Evolutionary conservation across 2,329 filamentous ascomycete species (phyloP), one percentile per base, ranked within the genome.

Genomic region (Alternaria triticina): DNA sequence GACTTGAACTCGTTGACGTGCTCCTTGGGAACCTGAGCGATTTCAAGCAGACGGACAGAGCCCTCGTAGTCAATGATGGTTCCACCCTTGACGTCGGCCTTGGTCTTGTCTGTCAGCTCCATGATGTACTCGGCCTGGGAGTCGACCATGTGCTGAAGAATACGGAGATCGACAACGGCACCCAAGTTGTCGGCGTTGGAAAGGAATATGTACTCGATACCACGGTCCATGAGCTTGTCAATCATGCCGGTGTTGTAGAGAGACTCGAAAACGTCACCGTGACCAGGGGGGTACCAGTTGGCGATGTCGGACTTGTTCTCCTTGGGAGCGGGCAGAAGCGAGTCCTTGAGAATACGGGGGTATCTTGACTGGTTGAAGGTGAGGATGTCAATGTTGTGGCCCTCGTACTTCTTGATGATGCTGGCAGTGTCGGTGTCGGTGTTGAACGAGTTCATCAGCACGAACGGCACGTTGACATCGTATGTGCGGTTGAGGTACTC

Each of bases 391-490:
- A 99, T 96, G 82, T 97, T 97, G 89, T 99, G 96, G 70, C 96
- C 96, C 86, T 99, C 95, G 85, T 98, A 99, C 87, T 99, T 99
- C 90, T 99, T 99, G 87, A 99, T 99, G 84, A 99, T 99, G 83
- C 93, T 94, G 68, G 94, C 94, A 55, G 96, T 99, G 80, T 99
- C 96, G 77, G 95, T 89, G 82, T 99, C 94, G 81, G 96, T 99
- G 89, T 99, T 99, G 92, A 99, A 99, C 59, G 96, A 98, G 90
- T 99, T 99, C 96, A 99, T 99, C 75, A 99, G 90, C 73, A 99
- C 90, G 83, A 99, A 97, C 52, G 96, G 96, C 33, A 99, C 96
- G 81, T 97, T 98, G 82, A 96, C 93, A 75, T 91, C 89, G 86
- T 97, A 98, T 70, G 94, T 98, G 82, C 94, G 92, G 91, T 99